Evolutionary conservation across 2,329 filamentous ascomycete species (phyloP), one percentile per base, ranked within the genome.

Genomic region (Huntiella omanensis): DNA sequence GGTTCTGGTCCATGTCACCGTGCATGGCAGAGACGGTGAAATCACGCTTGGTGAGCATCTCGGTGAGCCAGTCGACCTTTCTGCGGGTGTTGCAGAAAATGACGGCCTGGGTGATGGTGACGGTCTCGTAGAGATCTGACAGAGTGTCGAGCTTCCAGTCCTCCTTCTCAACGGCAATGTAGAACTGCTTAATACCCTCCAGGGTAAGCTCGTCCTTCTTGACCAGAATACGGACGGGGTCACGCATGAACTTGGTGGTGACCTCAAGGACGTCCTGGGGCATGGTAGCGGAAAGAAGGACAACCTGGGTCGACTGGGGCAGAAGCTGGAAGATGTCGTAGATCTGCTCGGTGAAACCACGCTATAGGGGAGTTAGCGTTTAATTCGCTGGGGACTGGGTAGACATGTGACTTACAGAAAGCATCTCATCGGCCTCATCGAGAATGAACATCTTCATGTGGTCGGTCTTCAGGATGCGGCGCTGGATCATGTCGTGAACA

Each of bases 41-140:
- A 70, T 98, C 88, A 72, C 86, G 85, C 59, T 83, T 83, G 59
- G 85, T 92, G 64, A 98, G 86, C 80, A 96, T 96, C 70, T 96
- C 88, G 56, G 91, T 96, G 58, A 98, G 82, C 91, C 91, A 98
- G 73, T 98, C 91, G 60, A 98, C 91, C 87, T 98, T 98, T 76
- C 88, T 83, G 66, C 91, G 83, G 63, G 91, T 98, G 80, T 98
- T 98, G 80, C 91, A 98, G 83, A 98, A 98, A 70, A 98, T 98
- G 68, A 98, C 91, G 50, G 91, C 91, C 69, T 98, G 91, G 58
- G 91, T 98, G 61, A 96, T 98, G 64, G 91, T 98, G 62, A 98
- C 83, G 48, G 91, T 98, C 73, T 98, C 91, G 74, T 98, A 98
- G 57, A 98, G 70, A 69, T 98, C 91, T 59, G 84, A 96, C 53